Percentiles rank a stretch among this genome's conserved stretches.
These are phyloP conservation scores for Suhomyces ambrosiae DNA, from an alignment of 1,139 yeast species.

Conservation along the genomic window DNA sequence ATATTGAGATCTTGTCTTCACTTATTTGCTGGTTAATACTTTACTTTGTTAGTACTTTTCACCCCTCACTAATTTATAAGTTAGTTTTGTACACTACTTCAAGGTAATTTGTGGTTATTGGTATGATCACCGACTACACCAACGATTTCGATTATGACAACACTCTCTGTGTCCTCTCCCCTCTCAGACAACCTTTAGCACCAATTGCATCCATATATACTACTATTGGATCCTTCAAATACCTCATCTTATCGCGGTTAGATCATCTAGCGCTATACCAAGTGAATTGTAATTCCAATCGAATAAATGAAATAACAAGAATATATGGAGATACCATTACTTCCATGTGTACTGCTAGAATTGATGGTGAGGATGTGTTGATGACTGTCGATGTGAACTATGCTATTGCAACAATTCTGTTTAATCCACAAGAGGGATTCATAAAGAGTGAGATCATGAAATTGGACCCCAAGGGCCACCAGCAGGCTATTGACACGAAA, in stretches of 20 bases:
- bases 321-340: constrained; percentile 21
- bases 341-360: constrained; percentile 12
- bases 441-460: constrained; percentile 13
- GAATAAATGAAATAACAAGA: constrained; percentile 15
- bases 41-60: too few relatives aligned
- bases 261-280: constrained; percentile 20
- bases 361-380: constrained; percentile 13
- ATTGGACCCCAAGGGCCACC: constrained; percentile 33
- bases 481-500: constrained; percentile 27
- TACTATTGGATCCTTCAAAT: constrained; percentile 1
- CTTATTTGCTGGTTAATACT: too few relatives aligned
- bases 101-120: too few relatives aligned
- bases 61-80: too few relatives aligned
- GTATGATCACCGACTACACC: constrained; percentile 8
- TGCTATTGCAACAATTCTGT: constrained; percentile 12
- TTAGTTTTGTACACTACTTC: too few relatives aligned
- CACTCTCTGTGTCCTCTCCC: constrained; percentile 8
- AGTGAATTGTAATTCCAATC: constrained; percentile 6
- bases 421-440: constrained; percentile 1
- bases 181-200: constrained; percentile 7
- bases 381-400: constrained; percentile 18
- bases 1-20: too few relatives aligned
- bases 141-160: constrained; percentile 10
- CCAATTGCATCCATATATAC: constrained; percentile 2
- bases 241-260: constrained; percentile 10